Conservation (phyloP, 495 filamentous ascomycete genomes). For the Penicillium paxilli region DNA sequence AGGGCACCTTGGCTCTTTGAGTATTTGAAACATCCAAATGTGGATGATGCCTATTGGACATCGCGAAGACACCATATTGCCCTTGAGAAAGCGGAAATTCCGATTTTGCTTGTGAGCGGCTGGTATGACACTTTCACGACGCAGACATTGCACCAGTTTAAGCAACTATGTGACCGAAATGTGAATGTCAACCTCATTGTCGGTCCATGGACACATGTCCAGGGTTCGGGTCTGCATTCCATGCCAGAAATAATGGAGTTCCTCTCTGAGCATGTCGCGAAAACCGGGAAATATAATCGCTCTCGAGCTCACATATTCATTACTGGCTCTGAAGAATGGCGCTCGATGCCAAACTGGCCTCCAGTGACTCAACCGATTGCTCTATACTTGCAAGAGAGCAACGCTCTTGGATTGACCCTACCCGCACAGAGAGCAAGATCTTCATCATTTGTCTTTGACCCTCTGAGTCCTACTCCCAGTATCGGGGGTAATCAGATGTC, state of each 20-base stretch:
- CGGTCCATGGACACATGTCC: conserved; percentile 21
- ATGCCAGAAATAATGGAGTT: conserved; percentile 20
- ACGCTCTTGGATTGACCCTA: conserved; percentile 3
- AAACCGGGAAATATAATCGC: conserved; percentile 13
- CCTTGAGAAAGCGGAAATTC: conserved; percentile 25
- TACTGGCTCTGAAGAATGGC: conserved; percentile 19
- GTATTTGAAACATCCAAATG: conserved; percentile 12
- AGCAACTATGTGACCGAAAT: conserved; percentile 6
- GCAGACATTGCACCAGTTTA: conserved; percentile 26
- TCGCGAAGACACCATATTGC: conserved; percentile 12
- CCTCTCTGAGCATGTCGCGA: conserved; percentile 15
- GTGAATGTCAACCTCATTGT: conserved; percentile 16
- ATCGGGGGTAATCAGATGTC: conserved; percentile 20
- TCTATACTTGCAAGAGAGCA: conserved; percentile 21
- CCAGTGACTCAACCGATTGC: conserved; percentile 1
- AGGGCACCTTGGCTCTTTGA: conserved; percentile 20
- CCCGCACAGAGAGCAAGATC: conserved; percentile 10
- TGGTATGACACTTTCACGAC: conserved; percentile 28
- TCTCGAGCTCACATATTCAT: conserved; percentile 10
- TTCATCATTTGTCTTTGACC: conserved; percentile 30
- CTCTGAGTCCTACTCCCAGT: conserved; percentile 25
- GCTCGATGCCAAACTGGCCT: conserved; percentile 17
- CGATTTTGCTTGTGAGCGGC: conserved; percentile 28
- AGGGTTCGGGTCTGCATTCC: conserved; percentile 13
- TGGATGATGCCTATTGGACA: conserved; percentile 23